phyloP scores from a whole-genome alignment of 2,329 filamentous ascomycete species.

The Penicillium frequentans region DNA sequence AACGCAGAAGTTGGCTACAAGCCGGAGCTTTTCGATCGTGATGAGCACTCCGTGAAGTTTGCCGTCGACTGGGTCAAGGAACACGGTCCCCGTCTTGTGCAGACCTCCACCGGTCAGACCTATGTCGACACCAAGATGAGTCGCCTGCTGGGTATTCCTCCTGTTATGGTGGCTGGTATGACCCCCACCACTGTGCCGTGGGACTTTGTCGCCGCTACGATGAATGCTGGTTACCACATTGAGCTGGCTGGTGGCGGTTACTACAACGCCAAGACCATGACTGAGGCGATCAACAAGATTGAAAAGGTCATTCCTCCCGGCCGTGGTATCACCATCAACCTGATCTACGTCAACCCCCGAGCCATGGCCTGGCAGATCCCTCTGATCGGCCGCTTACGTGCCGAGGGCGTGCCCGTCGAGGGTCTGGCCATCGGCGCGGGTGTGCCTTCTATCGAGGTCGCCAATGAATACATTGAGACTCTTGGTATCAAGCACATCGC shows the following conservation, averaged over 20 bases:
- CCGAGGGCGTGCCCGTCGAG: conserved; percentile 86
- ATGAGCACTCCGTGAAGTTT: conserved; percentile 92
- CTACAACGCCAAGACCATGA: conserved; percentile 74
- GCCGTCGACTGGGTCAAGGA: conserved; percentile 98
- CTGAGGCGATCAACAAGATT: conserved; percentile 77
- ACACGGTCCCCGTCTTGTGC: conserved; percentile 87
- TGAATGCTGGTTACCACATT: conserved; percentile 51
- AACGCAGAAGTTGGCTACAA: conserved; percentile 94
- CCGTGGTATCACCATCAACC: conserved; percentile 53
- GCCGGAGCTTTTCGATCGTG: conserved; percentile 93
- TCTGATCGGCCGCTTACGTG: conserved; percentile 56
- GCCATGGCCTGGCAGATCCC: conserved; percentile 56
- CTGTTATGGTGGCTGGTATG: conserved; percentile 91
- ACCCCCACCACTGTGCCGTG: conserved; percentile 85
- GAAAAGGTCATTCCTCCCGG: conserved; percentile 75
- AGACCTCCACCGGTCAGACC: conserved; percentile 83
- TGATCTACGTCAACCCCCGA: conserved; percentile 56
- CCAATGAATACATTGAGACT: conserved; percentile 90
- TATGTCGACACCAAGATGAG: conserved; percentile 98
- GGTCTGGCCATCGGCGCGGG: conserved; percentile 90
- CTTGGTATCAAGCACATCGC: conserved; percentile 88
- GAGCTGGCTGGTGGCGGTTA: conserved; percentile 54
- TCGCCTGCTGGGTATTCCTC: conserved; percentile 77
- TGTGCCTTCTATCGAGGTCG: conserved; percentile 89
- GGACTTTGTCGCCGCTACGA: conserved; percentile 58